phyloP scores from a whole-genome alignment of 2,329 filamentous ascomycete genomes.

The Shiraia sp. region DNA sequence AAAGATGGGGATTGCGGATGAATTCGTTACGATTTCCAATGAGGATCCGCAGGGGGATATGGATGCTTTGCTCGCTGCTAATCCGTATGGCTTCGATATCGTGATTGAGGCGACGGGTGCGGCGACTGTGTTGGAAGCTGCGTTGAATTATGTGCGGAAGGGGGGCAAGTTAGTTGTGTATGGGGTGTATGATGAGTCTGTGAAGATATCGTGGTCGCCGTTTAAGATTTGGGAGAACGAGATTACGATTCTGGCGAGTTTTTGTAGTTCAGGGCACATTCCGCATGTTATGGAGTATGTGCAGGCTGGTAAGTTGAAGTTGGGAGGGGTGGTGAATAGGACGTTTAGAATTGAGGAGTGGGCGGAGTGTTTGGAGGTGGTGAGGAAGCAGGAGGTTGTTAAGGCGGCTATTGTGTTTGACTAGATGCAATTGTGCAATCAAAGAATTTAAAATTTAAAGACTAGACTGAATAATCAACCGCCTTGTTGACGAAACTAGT shows the following conservation, averaged over 20 bases:
- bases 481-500: background rate
- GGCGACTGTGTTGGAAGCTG: constrained; percentile 68
- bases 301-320: constrained; percentile 63
- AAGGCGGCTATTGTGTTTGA: constrained; percentile 76
- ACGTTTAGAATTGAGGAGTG: constrained; percentile 74
- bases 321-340: constrained; percentile 73
- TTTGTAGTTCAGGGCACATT: constrained; percentile 65
- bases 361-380: constrained; percentile 69
- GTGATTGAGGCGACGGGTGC: constrained; percentile 73
- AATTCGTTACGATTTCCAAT: constrained; percentile 51
- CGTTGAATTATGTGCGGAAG: constrained; percentile 72
- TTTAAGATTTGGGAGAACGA: constrained; percentile 70
- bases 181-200: constrained; percentile 67
- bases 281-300: constrained; percentile 45
- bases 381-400: constrained; percentile 73
- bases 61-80: constrained; percentile 63
- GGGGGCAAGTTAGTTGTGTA: constrained; percentile 75
- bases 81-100: constrained; percentile 75
- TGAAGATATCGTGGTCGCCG: constrained; percentile 69
- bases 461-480: background rate
- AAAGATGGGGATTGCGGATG: constrained; percentile 52
- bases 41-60: constrained; percentile 50
- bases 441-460: background rate
- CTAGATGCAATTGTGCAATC: background rate
- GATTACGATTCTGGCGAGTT: constrained; percentile 71